Conservation (phyloP, 768 basidiomycete genomes). For the Sporobolomyces roseus region DNA sequence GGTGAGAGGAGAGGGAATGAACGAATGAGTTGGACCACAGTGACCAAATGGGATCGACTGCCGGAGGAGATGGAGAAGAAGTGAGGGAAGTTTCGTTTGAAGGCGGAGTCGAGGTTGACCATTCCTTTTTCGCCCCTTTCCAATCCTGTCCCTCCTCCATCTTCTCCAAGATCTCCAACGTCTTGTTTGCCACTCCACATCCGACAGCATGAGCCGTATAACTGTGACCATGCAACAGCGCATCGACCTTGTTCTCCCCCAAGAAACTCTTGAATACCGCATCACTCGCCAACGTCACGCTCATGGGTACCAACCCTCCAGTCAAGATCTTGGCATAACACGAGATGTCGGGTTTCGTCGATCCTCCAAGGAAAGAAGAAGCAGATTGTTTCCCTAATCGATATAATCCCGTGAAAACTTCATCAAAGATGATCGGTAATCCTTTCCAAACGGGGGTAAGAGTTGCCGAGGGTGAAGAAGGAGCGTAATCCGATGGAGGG, state of each 20-base stretch:
- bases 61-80: background rate
- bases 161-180: slow-evolving; percentile 64
- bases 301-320: slow-evolving; percentile 82
- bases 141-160: slow-evolving; percentile 52
- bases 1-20: slow-evolving; percentile 16
- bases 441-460: slow-evolving; percentile 57
- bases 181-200: slow-evolving; percentile 81
- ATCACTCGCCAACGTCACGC: slow-evolving; percentile 75
- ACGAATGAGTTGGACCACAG: slow-evolving; percentile 36
- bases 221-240: slow-evolving; percentile 88
- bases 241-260: slow-evolving; percentile 70
- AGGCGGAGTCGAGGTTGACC: slow-evolving; percentile 54
- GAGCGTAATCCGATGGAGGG: background rate
- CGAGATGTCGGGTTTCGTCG: slow-evolving; percentile 71
- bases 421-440: slow-evolving; percentile 88
- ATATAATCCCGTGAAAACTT: slow-evolving; percentile 90
- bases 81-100: too few species aligned
- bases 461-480: background rate
- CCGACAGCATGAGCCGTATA: slow-evolving; percentile 93
- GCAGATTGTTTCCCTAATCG: slow-evolving; percentile 73
- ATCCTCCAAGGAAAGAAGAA: slow-evolving; percentile 58
- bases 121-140: slow-evolving; percentile 65
- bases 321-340: slow-evolving; percentile 92
- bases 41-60: slow-evolving; percentile 14
- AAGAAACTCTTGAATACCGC: slow-evolving; percentile 75